Conservation (phyloP, 257 asterid species). For the Solanum virginianum region DNA sequence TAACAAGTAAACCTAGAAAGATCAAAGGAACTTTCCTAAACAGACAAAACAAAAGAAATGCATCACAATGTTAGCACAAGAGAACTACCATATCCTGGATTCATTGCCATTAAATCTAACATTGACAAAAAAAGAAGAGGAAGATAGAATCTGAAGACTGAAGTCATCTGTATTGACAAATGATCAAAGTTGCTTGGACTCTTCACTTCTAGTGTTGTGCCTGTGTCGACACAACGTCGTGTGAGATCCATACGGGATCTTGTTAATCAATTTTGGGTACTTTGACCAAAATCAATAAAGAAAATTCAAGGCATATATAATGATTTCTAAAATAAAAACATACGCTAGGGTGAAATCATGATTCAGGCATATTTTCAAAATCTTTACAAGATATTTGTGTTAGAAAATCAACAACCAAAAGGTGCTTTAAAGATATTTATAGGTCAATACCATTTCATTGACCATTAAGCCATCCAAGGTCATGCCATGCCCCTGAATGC, state of each 20-base stretch:
- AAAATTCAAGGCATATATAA: no score
- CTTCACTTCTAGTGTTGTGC: no score
- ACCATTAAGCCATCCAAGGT: background rate
- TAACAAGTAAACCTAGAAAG: background rate
- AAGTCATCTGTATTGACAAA: background rate
- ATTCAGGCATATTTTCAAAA: no score
- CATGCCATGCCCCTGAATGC: background rate
- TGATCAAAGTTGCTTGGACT: background rate
- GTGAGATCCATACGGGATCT: no score
- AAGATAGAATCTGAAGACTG: background rate
- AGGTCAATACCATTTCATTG: background rate
- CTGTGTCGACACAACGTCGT: no score
- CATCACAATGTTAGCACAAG: background rate
- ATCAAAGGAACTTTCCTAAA: background rate
- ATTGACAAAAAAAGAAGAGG: background rate
- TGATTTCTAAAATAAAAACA: no score
- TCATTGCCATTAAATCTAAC: background rate
- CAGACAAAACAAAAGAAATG: background rate
- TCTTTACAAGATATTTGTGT: no score
- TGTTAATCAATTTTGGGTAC: no score
- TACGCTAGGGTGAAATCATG: no score
- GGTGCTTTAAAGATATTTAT: no score
- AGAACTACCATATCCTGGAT: background rate
- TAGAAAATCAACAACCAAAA: no score
- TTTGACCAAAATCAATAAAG: no score